These are phyloP conservation scores for Hanseniaspora lachancei DNA, from an alignment of 805 yeast species.

Conservation along the genomic window DNA sequence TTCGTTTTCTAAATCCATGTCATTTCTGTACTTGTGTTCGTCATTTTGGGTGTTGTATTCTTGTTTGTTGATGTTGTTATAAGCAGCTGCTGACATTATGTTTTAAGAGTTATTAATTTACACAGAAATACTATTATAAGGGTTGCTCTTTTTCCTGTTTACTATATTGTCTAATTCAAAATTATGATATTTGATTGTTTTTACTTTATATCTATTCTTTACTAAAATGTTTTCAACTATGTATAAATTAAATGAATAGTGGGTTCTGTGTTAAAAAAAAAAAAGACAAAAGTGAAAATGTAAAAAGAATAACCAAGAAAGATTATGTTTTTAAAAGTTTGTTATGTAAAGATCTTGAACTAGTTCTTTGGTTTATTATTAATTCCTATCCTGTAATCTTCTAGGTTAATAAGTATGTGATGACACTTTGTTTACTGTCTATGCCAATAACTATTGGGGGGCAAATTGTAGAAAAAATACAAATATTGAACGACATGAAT, in stretches of 20 bases:
- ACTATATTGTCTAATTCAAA: not conserved
- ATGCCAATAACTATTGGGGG: too few relatives aligned
- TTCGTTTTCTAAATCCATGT: conserved; percentile 21
- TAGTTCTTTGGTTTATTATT: too few relatives aligned
- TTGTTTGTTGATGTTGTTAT: not conserved
- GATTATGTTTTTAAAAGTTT: not conserved
- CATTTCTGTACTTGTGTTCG: not conserved
- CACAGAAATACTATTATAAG: not conserved
- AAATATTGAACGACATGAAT: too few relatives aligned
- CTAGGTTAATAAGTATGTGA: too few relatives aligned
- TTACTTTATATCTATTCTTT: not conserved
- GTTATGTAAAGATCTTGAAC: not conserved
- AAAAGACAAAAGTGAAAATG: too few relatives aligned
- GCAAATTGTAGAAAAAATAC: too few relatives aligned
- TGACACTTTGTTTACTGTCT: too few relatives aligned
- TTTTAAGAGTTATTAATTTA: not conserved
- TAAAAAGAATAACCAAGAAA: not conserved
- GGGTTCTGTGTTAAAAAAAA: too few relatives aligned
- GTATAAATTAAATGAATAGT: too few relatives aligned
- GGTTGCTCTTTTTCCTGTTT: not conserved
- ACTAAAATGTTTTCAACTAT: not conserved
- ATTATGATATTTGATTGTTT: not conserved
- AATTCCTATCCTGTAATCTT: too few relatives aligned
- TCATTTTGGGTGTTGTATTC: not conserved
- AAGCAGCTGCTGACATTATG: conserved; percentile 9